phyloP scores from a whole-genome alignment of 331 rosid genomes.

The Malus hybrid region DNA sequence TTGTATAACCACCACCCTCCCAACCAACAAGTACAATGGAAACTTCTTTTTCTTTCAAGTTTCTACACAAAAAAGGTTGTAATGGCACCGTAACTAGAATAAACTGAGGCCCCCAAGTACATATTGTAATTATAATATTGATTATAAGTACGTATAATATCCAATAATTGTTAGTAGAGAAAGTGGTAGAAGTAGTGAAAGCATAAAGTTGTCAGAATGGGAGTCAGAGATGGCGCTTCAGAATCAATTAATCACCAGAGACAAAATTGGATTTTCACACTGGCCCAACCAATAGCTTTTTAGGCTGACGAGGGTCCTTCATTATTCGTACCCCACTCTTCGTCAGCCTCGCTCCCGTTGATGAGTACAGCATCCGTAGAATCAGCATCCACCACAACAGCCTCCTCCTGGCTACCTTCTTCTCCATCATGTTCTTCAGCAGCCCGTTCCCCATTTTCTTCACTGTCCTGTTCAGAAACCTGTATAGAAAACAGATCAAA shows the following conservation, averaged over 20 bases:
- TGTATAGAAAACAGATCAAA: not conserved
- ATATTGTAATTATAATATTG: not conserved
- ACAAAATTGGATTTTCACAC: slow-evolving; percentile 87
- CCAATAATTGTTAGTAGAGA: slow-evolving; percentile 20
- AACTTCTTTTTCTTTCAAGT: not conserved
- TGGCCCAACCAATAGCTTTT: slow-evolving; percentile 64
- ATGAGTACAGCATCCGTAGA: slow-evolving; percentile 81
- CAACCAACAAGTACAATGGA: not conserved
- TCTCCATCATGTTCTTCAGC: slow-evolving; percentile 36
- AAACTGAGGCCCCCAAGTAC: not conserved
- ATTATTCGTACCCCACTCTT: slow-evolving; percentile 84
- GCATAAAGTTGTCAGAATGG: slow-evolving; percentile 38
- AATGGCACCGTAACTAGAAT: not conserved
- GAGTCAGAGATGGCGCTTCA: slow-evolving; percentile 69
- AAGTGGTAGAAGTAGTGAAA: slow-evolving; percentile 16
- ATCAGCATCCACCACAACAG: slow-evolving; percentile 85
- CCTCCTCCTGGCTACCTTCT: slow-evolving; percentile 94
- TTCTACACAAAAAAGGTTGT: too few species aligned
- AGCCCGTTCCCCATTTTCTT: slow-evolving; percentile 18
- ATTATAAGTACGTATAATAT: not conserved
- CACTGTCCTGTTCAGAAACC: slow-evolving; percentile 18
- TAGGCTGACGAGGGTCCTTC: slow-evolving; percentile 75
- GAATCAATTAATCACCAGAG: slow-evolving; percentile 89
- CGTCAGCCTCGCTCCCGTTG: slow-evolving; percentile 79
- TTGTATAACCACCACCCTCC: not conserved